These are phyloP conservation scores for Rosellinia necatrix DNA, from an alignment of 2,329 filamentous ascomycete genomes.

Conservation along the genomic window DNA sequence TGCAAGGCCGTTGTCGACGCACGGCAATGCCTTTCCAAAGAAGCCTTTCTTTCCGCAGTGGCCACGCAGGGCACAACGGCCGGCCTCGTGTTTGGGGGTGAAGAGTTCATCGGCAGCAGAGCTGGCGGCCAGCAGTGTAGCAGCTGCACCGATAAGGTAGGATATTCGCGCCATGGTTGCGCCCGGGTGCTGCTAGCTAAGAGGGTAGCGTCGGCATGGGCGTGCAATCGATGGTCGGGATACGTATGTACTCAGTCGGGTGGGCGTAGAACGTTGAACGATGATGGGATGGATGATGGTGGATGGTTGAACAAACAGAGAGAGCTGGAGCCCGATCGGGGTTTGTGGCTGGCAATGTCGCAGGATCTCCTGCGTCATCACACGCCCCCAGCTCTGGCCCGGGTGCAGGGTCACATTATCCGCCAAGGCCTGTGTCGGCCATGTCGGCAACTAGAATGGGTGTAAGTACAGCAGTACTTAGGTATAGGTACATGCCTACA, in stretches of 20 bases:
- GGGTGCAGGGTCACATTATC: too few relatives aligned
- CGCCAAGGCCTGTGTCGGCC: too few relatives aligned
- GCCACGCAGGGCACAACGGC: slow-evolving; percentile 86
- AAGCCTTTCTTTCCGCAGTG: slow-evolving; percentile 90
- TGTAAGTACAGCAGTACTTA: too few relatives aligned
- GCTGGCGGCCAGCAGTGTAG: slow-evolving; percentile 41
- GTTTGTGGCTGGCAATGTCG: slow-evolving; percentile 4
- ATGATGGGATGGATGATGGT: background rate
- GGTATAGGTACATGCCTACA: too few relatives aligned
- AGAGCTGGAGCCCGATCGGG: background rate
- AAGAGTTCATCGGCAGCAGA: slow-evolving; percentile 40
- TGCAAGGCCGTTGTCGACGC: slow-evolving; percentile 86
- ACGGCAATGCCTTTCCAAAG: slow-evolving; percentile 88
- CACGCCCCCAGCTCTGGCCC: too few relatives aligned
- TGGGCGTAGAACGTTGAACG: background rate
- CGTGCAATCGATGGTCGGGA: slow-evolving; percentile 1
- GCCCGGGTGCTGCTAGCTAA: slow-evolving; percentile 30
- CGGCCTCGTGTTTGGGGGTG: slow-evolving; percentile 76
- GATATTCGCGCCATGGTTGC: slow-evolving; percentile 46
- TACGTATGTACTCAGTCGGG: slow-evolving; percentile 9
- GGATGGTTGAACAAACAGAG: background rate
- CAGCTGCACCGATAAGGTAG: slow-evolving; percentile 41
- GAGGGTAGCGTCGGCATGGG: slow-evolving; percentile 28
- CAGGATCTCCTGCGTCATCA: too few relatives aligned
- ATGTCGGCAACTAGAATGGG: too few relatives aligned